Conservation (phyloP, 176 grass and related monocot genomes). For the Raddia distichophylla region DNA sequence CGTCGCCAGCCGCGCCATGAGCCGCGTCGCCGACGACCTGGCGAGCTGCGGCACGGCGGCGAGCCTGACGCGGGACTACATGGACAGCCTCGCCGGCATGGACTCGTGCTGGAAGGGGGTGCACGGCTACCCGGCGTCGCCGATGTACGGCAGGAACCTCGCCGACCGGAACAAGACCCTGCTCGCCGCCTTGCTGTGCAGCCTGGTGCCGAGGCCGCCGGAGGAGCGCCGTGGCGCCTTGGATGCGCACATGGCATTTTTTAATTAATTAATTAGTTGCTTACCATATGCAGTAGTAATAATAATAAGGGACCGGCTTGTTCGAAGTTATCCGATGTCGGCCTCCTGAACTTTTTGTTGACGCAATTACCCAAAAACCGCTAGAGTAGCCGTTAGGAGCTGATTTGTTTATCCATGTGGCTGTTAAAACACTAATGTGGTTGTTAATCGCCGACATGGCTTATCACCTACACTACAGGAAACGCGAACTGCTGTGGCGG, state of each 20-base stretch:
- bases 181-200: slow-evolving; percentile 40
- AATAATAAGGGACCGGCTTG: too few species aligned
- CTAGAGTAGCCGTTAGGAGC: too few species aligned
- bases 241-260: neutral
- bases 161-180: slow-evolving; percentile 44
- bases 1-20: slow-evolving; percentile 13
- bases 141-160: slow-evolving; percentile 32
- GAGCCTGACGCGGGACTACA: neutral
- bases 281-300: too few species aligned
- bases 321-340: too few species aligned
- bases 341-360: too few species aligned
- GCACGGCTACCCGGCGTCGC: slow-evolving; percentile 11
- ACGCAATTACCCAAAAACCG: too few species aligned
- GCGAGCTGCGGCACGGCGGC: neutral
- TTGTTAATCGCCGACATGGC: too few species aligned
- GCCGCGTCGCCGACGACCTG: slow-evolving; percentile 38
- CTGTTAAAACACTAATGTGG: too few species aligned
- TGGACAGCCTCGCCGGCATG: slow-evolving; percentile 33
- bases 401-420: too few species aligned
- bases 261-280: too few species aligned
- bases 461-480: too few species aligned
- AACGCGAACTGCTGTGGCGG: too few species aligned
- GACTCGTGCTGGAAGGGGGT: slow-evolving; percentile 33
- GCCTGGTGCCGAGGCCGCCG: slow-evolving; percentile 1
- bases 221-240: neutral